These are phyloP conservation scores for Dichotomocladium elegans DNA, from an alignment of 371 early-diverging fungal genomes.

Conservation along the genomic window DNA sequence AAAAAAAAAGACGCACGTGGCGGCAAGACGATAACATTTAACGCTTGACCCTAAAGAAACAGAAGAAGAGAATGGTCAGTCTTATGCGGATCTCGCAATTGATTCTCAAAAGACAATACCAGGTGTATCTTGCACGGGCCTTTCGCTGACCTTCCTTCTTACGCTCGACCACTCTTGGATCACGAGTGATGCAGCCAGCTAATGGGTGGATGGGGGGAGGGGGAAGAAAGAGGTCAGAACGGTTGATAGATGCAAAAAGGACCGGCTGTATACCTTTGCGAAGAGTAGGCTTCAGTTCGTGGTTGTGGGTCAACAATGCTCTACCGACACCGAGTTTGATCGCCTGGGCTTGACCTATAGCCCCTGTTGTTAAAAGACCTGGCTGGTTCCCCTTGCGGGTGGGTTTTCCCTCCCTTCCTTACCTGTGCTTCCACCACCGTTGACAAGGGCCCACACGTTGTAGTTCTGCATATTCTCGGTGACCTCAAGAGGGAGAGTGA, in stretches of 20 bases:
- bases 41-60: too few species aligned
- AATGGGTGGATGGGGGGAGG: too few species aligned
- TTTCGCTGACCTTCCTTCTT: constrained; percentile 96
- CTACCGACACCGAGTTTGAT: constrained; percentile 82
- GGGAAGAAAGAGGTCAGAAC: neutral
- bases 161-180: constrained; percentile 90
- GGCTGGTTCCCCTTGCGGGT: too few species aligned
- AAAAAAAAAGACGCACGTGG: too few species aligned
- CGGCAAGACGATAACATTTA: too few species aligned
- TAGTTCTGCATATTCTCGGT: constrained; percentile 66
- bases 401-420: too few species aligned
- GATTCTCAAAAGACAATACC: too few species aligned
- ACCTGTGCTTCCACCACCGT: constrained; percentile 86
- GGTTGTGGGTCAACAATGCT: constrained; percentile 72
- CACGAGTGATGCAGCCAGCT: constrained; percentile 76
- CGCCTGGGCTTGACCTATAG: constrained; percentile 81
- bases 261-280: constrained; percentile 50
- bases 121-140: constrained; percentile 93
- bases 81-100: too few species aligned
- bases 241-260: neutral
- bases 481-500: constrained; percentile 74
- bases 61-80: too few species aligned
- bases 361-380: too few species aligned
- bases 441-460: constrained; percentile 86
- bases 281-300: constrained; percentile 54